These are phyloP conservation scores for Phtheirospermum japonicum DNA, from an alignment of 257 asterid genomes.

Conservation along the genomic window DNA sequence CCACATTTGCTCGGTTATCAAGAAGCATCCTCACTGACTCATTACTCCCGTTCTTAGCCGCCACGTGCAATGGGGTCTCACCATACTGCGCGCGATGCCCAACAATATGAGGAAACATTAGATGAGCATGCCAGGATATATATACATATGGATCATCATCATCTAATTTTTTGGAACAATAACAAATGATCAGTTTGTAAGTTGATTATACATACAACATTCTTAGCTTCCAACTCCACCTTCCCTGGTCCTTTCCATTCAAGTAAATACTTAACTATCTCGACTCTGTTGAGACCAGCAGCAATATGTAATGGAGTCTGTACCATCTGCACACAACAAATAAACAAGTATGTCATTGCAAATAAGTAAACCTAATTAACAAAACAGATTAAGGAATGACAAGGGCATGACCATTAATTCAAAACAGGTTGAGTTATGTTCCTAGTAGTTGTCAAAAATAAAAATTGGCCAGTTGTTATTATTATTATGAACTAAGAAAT, in stretches of 20 bases:
- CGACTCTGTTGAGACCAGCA: conserved; percentile 31
- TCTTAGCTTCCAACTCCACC: conserved; percentile 42
- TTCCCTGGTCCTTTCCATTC: conserved; percentile 34
- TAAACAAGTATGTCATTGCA: not conserved
- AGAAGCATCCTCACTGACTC: conserved; percentile 36
- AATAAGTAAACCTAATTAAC: no score
- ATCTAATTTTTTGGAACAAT: not conserved
- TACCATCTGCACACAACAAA: conserved; percentile 30
- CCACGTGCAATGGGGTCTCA: conserved; percentile 50
- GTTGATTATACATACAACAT: conserved; percentile 33
- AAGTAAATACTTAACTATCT: conserved; percentile 35
- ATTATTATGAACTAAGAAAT: no score
- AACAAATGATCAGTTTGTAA: not conserved
- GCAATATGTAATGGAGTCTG: conserved; percentile 46
- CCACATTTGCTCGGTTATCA: conserved; percentile 29
- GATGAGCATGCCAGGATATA: not conserved
- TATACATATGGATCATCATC: not conserved
- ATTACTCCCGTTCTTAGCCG: conserved; percentile 42
- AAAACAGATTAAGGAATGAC: not conserved
- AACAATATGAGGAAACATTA: no score
- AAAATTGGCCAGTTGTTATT: no score
- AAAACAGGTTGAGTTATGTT: not conserved
- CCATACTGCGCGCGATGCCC: conserved; percentile 39
- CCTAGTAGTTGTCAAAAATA: no score
- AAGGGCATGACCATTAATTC: not conserved